A percentile compares a stretch with the other conserved stretches of the same genome.
These are phyloP conservation scores for Hanseniaspora thailandica DNA, from an alignment of 805 yeast genomes.

Conservation along the genomic window DNA sequence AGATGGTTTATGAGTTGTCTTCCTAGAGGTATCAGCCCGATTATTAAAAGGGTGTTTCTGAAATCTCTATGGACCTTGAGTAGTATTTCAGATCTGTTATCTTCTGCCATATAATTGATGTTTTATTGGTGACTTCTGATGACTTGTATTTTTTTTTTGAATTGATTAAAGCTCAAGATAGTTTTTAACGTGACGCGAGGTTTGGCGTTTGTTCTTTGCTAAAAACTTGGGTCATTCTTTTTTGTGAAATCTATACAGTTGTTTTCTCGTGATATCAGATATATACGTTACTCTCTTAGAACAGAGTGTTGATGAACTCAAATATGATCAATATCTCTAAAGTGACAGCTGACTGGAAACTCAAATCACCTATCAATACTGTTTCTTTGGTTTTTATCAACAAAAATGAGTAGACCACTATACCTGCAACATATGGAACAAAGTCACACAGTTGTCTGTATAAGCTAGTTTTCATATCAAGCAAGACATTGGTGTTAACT, in stretches of 20 bases:
- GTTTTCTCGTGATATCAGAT: too few species aligned
- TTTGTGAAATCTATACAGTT: neutral
- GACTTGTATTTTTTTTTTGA: too few species aligned
- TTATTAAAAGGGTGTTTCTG: neutral
- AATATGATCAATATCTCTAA: conserved; percentile 1
- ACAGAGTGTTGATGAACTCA: neutral
- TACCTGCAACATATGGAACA: neutral
- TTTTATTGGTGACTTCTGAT: neutral
- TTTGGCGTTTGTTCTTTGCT: neutral
- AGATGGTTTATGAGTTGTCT: neutral
- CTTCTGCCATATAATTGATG: neutral
- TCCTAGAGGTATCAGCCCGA: neutral
- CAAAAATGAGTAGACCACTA: neutral
- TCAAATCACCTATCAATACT: neutral
- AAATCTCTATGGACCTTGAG: neutral
- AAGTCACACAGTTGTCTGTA: neutral
- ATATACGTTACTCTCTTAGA: too few species aligned
- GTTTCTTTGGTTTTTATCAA: neutral
- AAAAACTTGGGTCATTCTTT: neutral
- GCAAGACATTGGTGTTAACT: neutral
- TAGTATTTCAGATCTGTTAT: neutral
- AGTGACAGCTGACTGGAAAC: neutral
- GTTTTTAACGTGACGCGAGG: neutral
- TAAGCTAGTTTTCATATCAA: neutral
- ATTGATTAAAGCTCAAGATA: too few species aligned